Base-by-base conservation (phyloP, 495 filamentous ascomycete genomes). In the Penicillium verhagenii region DNA sequence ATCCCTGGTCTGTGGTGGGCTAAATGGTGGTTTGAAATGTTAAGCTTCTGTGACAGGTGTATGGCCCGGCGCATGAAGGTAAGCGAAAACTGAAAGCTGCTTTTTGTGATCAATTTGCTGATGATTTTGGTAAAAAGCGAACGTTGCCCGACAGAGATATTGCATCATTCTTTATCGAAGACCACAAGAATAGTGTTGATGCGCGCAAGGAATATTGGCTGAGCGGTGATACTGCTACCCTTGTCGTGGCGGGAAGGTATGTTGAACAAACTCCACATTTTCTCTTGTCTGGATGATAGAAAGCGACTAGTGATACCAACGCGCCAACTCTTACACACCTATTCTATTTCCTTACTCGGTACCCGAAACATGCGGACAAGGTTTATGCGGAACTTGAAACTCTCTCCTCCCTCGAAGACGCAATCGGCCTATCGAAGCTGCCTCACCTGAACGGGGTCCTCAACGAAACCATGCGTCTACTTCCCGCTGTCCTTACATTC, bases 391-490 rank as follows among this genome's bases (percentile, higher is more conserved):
- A 58, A 56, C 71, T 60, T 37, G 24, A 18, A 13, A 21, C 19
- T 10, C 14, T 59, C 24, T 14, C 50, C 24, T 23, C 8, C 21
- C 28, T 58, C 6, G n/a, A 37, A 31, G 56, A 59, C 54, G 23
- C 26, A 46, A 18, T 21, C 16, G 24, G 20, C n/a, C 14, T 68
- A 82, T 25, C 75, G 77, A 21, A 47, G 16, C 19, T 77, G 1
- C 67, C 70, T 1, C 62, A 76, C 46, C 59, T 84, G 6, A 70
- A 77, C 35, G 70, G 65, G 7, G 63, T 74, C 31, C 82, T 84
- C 60, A 72, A 77, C 45, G 80, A 86, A 61, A 68, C 80, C 0
- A 59, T 84, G 35, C 67, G 81, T 3, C 61, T 85, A 9, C 70
- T 80, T 59, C 75, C 73, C 6, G 71, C 80, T 0, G 65, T 75